Percentiles rank a stretch among this genome's conserved stretches.
These are phyloP conservation scores for Podospora anserina DNA, from an alignment of 495 filamentous ascomycete genomes.

Conservation along the genomic window DNA sequence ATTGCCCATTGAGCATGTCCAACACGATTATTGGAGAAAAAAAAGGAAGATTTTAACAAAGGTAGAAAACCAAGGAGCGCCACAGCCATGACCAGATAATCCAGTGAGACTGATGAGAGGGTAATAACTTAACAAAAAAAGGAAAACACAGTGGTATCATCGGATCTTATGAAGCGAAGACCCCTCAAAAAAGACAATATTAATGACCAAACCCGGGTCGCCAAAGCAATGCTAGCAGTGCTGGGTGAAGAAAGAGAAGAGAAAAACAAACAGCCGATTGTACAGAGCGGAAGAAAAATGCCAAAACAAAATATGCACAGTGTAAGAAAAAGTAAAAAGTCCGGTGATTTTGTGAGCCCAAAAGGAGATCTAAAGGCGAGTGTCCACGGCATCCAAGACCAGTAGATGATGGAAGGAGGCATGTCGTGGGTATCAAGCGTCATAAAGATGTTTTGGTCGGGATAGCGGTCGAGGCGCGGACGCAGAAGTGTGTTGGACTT, in stretches of 20 bases:
- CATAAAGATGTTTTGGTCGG: background rate
- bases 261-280: background rate
- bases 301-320: constrained; percentile 9
- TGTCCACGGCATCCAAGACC: background rate
- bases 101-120: background rate
- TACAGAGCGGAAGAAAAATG: constrained; percentile 16
- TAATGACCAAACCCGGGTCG: constrained; percentile 25
- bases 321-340: constrained; percentile 2
- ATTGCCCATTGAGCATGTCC: background rate
- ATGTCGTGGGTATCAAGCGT: background rate
- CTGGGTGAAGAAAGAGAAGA: constrained; percentile 9
- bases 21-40: background rate
- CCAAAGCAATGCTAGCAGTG: constrained; percentile 24
- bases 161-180: background rate
- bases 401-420: background rate
- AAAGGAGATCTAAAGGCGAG: constrained; percentile 1
- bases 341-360: background rate
- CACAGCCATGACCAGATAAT: background rate
- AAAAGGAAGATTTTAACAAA: background rate
- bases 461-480: constrained; percentile 2
- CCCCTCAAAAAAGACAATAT: constrained; percentile 9
- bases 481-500: constrained; percentile 7
- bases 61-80: background rate
- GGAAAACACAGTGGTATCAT: background rate
- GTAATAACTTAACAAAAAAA: background rate